Base-by-base conservation (phyloP, 441 rosid species). In the Syzygium syzygioides region DNA sequence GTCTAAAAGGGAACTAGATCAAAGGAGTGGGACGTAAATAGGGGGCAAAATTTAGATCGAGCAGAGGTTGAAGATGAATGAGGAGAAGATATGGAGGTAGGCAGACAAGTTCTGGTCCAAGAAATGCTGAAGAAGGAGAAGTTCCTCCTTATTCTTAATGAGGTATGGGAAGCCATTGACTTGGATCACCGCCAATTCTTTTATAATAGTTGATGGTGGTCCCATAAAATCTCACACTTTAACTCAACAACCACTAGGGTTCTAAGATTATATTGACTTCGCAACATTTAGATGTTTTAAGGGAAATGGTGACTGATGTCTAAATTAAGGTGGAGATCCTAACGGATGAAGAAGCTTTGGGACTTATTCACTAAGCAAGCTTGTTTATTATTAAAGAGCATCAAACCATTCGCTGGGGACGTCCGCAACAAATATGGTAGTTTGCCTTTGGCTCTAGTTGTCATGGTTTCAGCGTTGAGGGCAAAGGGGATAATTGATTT, bases 161-260 rank as follows among this genome's bases (percentile, higher is more conserved):
- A 92, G 90, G 93, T 93, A n/a, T 93, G 92, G 93, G 91, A 92
- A 90, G 79, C 89, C 66, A 89, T 92, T 86, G 93, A 92, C 88
- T 88, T 93, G 91, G 89, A 92, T 88, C 48, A 45, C 48, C 1
- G 48, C 48, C 48, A 7, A 45, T 45, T 45, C 48, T 45, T 45
- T 45, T 45, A 45, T 1, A 45, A 45, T 7, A 45, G 48, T 45
- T 45, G 48, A 1, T 45, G 48, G 9, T 45, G 48, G 48, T 45
- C 48, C 1, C 48, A 45, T 9, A 45, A 45, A 45, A 45, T 45
- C 48, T 45, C 48, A 45, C 9, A 7, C 94, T 93, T 68, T 76
- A 18, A 71, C 89, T 62, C 86, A 88, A 89, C 68, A 59, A 76
- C 53, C 90, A 85, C 79, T 56, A 19, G n/a, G 84, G 76, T 57